Evolutionary conservation across 1,284 basidiomycete genomes (phyloP).

Genomic region (Trichosporon faecale): DNA sequence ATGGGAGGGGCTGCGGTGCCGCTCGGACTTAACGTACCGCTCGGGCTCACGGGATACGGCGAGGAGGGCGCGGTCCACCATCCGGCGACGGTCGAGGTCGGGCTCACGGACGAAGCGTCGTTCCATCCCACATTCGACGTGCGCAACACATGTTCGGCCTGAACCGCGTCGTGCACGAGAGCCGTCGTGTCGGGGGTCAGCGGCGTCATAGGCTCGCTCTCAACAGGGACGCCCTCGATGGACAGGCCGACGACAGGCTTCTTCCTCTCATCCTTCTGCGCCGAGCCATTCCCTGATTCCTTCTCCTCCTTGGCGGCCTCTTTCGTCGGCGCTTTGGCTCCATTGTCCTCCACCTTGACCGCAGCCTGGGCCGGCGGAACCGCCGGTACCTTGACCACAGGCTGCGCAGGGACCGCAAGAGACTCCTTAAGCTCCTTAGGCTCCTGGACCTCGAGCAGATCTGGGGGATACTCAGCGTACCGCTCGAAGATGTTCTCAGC

Average conservation of each 20-base stretch:
- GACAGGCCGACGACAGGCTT: not conserved
- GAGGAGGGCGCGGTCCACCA: slow-evolving; percentile 7
- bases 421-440: not conserved
- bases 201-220: not conserved
- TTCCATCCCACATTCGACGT: not conserved
- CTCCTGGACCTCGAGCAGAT: not conserved
- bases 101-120: not conserved
- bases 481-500: slow-evolving; percentile 17
- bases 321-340: not conserved
- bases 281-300: not conserved
- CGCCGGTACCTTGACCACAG: not conserved
- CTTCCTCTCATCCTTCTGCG: not conserved
- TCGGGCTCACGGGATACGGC: not conserved
- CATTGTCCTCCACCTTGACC: not conserved
- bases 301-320: not conserved
- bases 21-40: not conserved
- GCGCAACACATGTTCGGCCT: not conserved
- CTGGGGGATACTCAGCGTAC: slow-evolving; percentile 5
- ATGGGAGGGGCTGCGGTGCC: not conserved
- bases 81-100: not conserved
- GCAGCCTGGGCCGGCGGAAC: not conserved
- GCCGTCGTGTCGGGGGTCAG: not conserved
- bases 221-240: not conserved
- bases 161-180: not conserved
- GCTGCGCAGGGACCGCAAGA: not conserved